Conservation (phyloP, 2,329 filamentous ascomycete species). For the Aspergillus terreus region DNA sequence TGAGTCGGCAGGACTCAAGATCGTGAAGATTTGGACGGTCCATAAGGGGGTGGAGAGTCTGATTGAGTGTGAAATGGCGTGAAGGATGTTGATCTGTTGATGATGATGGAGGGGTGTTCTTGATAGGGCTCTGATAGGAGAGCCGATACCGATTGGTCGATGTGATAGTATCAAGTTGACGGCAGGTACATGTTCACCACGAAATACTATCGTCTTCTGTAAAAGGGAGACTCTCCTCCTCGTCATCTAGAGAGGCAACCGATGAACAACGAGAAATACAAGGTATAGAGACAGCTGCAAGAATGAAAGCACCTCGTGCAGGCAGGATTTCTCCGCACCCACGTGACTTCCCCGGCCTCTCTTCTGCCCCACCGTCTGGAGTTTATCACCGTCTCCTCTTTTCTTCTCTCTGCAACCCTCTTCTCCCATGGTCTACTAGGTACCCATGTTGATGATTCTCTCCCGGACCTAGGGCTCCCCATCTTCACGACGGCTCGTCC, state of each 20-base stretch:
- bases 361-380: conserved; percentile 7
- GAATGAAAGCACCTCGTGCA: not conserved
- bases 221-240: no score
- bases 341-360: conserved; percentile 14
- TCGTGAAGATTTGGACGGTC: conserved; percentile 31
- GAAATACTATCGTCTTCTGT: no score
- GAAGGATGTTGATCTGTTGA: not conserved
- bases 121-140: not conserved
- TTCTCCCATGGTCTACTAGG: not conserved
- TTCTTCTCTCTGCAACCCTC: not conserved
- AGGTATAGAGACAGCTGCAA: no score
- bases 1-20: conserved; percentile 30
- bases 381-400: conserved; percentile 6
- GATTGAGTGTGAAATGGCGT: conserved; percentile 22
- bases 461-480: not conserved
- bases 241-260: no score
- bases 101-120: not conserved
- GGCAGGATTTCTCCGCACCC: conserved; percentile 11
- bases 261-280: no score
- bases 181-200: no score
- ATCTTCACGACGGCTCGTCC: not conserved
- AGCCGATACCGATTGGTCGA: no score
- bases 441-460: not conserved
- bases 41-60: conserved; percentile 17
- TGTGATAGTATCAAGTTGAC: not conserved